Evolutionary conservation across 1,139 yeast genomes (phyloP).

Genomic region (Candida dubliniensis): DNA sequence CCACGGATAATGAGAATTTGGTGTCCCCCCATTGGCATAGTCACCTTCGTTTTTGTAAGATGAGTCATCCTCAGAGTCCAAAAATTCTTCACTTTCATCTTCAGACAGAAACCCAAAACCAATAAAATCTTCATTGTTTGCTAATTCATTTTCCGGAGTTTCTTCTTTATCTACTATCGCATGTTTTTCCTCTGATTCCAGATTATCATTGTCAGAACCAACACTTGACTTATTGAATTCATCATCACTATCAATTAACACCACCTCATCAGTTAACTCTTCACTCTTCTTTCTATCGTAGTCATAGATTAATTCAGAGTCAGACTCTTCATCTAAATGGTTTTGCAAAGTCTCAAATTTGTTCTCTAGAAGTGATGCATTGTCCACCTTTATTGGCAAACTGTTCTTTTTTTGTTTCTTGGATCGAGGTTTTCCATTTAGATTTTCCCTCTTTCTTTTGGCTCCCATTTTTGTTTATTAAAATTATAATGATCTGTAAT

Average conservation of each 20-base stretch:
- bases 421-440: conserved; percentile 17
- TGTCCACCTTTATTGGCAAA: conserved; percentile 4
- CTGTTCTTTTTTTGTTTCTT: conserved; percentile 15
- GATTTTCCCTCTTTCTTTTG: conserved; percentile 23
- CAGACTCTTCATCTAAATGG: conserved; percentile 23
- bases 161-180: conserved; percentile 6
- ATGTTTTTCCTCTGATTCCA: conserved; percentile 13
- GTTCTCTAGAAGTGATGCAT: conserved; percentile 17
- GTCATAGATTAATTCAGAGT: conserved; percentile 22
- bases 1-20: conserved; percentile 67
- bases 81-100: conserved; percentile 25
- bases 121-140: conserved; percentile 58
- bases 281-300: conserved; percentile 19
- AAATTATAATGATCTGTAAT: too few relatives aligned
- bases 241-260: conserved; percentile 28
- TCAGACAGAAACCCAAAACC: conserved; percentile 56
- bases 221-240: conserved; percentile 18
- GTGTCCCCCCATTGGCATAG: conserved; percentile 29
- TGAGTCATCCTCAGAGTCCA: conserved; percentile 22
- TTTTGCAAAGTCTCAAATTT: conserved; percentile 19
- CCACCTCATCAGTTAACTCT: conserved; percentile 17
- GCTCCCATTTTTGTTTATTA: conserved; percentile 15
- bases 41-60: conserved; percentile 23
- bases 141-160: conserved; percentile 30
- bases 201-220: conserved; percentile 16